Conservation (phyloP, 169 alveolate genomes). For the Cryptosporidium canis region DNA sequence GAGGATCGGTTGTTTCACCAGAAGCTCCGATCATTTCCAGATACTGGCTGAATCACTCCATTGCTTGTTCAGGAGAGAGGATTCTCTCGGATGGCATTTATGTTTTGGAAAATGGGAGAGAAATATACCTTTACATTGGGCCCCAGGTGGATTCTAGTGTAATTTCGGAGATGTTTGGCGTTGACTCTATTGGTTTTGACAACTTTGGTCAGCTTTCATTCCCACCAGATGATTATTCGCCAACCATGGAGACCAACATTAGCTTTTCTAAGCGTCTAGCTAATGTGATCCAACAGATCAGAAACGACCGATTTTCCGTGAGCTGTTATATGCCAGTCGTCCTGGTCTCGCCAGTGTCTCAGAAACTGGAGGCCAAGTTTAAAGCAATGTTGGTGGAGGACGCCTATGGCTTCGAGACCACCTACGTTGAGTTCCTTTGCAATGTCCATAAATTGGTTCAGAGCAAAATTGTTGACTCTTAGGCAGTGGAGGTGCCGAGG, state of each 20-base stretch:
- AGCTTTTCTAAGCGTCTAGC: background rate
- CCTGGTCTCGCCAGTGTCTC: constrained; percentile 8
- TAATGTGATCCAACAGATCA: constrained; percentile 50
- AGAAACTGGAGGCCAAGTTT: constrained; percentile 31
- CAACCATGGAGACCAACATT: constrained; percentile 1
- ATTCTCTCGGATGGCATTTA: constrained; percentile 62
- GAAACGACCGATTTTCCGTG: constrained; percentile 32
- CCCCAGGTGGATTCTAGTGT: constrained; percentile 45
- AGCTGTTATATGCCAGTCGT: constrained; percentile 8
- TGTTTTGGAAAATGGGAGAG: constrained; percentile 44
- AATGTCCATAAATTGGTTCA: constrained; percentile 67
- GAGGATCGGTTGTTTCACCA: background rate
- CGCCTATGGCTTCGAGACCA: constrained; percentile 49
- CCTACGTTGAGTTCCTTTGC: constrained; percentile 63
- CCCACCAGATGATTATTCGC: background rate
- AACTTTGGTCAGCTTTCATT: background rate
- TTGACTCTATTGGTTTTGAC: background rate
- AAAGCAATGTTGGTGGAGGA: constrained; percentile 67
- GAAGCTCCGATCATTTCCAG: constrained; percentile 16
- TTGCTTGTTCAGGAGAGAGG: constrained; percentile 64
- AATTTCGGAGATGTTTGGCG: constrained; percentile 14
- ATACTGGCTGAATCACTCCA: constrained; percentile 37
- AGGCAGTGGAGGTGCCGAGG: background rate
- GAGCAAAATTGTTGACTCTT: constrained; percentile 63
- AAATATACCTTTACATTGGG: constrained; percentile 50